Evolutionary conservation across 306 rosid species (phyloP).

Genomic region (Hippophae tibetana): DNA sequence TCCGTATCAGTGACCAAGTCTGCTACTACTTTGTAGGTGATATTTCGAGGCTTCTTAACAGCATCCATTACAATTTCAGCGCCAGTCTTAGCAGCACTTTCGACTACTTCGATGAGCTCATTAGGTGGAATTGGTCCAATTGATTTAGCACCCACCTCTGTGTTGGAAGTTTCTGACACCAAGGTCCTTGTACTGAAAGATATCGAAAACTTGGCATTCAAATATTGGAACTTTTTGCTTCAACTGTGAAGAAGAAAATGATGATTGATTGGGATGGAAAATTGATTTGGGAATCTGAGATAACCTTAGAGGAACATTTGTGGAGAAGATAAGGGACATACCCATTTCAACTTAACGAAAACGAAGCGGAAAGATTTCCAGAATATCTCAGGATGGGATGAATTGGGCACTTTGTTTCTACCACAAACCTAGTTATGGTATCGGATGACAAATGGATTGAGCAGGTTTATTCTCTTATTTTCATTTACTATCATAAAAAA

Average conservation of each 20-base stretch:
- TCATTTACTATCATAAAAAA: too few relatives aligned
- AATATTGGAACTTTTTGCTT: conserved; percentile 13
- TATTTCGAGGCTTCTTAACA: conserved; percentile 75
- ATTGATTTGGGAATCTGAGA: conserved; percentile 24
- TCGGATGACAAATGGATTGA: too few relatives aligned
- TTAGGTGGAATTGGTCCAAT: conserved; percentile 48
- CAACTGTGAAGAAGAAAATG: conserved; percentile 14
- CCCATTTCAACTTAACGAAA: conserved; percentile 15
- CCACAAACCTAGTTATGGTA: too few relatives aligned
- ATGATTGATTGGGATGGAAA: conserved; percentile 11
- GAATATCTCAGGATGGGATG: too few relatives aligned
- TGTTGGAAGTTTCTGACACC: conserved; percentile 39
- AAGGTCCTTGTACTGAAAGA: conserved; percentile 30
- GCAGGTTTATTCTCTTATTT: too few relatives aligned
- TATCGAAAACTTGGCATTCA: conserved; percentile 22
- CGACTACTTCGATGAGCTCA: conserved; percentile 75
- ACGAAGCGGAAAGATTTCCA: too few relatives aligned
- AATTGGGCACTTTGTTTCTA: too few relatives aligned
- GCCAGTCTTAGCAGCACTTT: conserved; percentile 79
- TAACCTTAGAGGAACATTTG: conserved; percentile 28
- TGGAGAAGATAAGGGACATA: conserved; percentile 38
- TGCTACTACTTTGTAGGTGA: conserved; percentile 79
- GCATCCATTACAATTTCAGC: conserved; percentile 99
- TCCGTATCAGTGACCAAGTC: conserved; percentile 98
- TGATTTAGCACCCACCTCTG: conserved; percentile 52